Percentiles rank a stretch among this genome's conserved stretches.
These are phyloP conservation scores for Pseudogymnoascus verrucosus DNA, from an alignment of 2,329 filamentous ascomycete species.

Conservation along the genomic window DNA sequence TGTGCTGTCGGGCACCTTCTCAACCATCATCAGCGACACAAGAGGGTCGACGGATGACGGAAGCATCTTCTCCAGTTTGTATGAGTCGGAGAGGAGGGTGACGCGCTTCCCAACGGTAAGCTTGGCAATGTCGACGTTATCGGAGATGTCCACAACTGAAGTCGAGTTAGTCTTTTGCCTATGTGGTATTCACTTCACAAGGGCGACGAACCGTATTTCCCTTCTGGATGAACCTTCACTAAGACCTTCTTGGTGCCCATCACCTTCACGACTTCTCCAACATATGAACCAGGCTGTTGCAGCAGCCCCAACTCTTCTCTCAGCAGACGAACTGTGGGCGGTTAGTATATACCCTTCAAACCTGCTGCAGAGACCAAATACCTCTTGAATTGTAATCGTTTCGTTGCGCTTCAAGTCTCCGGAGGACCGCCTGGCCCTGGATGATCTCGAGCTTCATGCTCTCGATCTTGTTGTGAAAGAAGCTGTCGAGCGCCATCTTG, in stretches of 20 bases:
- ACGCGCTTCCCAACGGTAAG: conserved; percentile 97
- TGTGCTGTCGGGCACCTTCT: conserved; percentile 98
- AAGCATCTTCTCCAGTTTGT: conserved; percentile 98
- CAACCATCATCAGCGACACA: conserved; percentile 99
- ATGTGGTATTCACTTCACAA: background rate
- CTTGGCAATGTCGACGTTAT: conserved; percentile 89
- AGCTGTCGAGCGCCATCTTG: conserved; percentile 97
- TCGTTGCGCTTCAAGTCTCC: conserved; percentile 90
- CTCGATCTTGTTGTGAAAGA: conserved; percentile 99
- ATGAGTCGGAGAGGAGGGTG: conserved; percentile 90
- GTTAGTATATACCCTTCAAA: conserved; percentile 16
- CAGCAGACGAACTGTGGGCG: conserved; percentile 64
- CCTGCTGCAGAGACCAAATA: conserved; percentile 16
- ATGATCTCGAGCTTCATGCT: conserved; percentile 99
- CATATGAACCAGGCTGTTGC: conserved; percentile 95
- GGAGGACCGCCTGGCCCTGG: conserved; percentile 90
- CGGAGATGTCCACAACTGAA: conserved; percentile 87
- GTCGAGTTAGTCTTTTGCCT: conserved; percentile 14
- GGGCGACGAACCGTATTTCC: conserved; percentile 80
- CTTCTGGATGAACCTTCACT: conserved; percentile 97
- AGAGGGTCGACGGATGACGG: conserved; percentile 97
- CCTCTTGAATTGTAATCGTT: conserved; percentile 97
- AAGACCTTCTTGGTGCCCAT: conserved; percentile 99
- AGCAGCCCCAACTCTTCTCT: conserved; percentile 91
- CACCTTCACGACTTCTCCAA: conserved; percentile 99